A percentile compares a stretch with the other conserved stretches of the same genome.
These are phyloP conservation scores for Populus hybrid DNA, from an alignment of 441 rosid genomes.

Conservation along the genomic window DNA sequence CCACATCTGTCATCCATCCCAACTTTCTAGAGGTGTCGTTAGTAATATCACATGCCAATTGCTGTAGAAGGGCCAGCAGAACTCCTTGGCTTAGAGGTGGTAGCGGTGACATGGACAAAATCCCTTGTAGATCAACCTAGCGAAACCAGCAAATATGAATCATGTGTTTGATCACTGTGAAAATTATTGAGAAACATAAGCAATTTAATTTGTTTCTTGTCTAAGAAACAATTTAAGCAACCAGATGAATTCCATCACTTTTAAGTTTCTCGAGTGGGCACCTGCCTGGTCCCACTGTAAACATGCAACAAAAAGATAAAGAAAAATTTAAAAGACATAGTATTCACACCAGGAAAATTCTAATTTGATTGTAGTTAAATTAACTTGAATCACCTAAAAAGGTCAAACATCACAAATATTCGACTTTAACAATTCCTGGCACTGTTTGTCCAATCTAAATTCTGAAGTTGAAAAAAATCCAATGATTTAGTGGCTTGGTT, in stretches of 20 bases:
- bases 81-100: slow-evolving; percentile 77
- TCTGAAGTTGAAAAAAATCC: not conserved
- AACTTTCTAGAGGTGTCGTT: slow-evolving; percentile 50
- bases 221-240: not conserved
- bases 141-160: slow-evolving; percentile 4
- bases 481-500: not conserved
- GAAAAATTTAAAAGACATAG: not conserved
- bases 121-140: slow-evolving; percentile 61
- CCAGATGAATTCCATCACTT: not conserved
- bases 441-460: not conserved
- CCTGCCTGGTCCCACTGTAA: not conserved
- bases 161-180: not conserved
- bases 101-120: slow-evolving; percentile 42
- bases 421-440: not conserved
- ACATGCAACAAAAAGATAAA: not conserved
- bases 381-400: not conserved
- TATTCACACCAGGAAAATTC: not conserved
- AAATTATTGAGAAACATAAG: not conserved
- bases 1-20: slow-evolving; percentile 74
- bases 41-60: slow-evolving; percentile 62
- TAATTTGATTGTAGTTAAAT: not conserved
- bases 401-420: not conserved
- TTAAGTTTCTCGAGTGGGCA: not conserved
- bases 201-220: not conserved
- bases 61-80: slow-evolving; percentile 70